Base-by-base conservation (phyloP, 23 red algal genomes). In the Cyanidioschyzon merolae region DNA sequence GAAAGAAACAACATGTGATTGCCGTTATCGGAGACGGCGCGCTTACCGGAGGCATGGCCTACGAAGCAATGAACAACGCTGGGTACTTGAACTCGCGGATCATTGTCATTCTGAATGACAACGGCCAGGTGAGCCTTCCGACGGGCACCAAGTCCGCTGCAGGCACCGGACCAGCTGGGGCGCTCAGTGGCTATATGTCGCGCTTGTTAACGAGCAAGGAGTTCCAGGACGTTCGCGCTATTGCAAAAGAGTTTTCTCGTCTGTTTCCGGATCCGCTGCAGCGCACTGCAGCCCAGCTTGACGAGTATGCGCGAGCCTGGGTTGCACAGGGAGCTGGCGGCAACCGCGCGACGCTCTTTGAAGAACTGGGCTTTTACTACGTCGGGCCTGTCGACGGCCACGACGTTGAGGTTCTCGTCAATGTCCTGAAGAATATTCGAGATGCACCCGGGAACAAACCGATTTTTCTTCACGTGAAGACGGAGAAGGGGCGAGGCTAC, bases 281-380 rank as follows among this genome's bases (percentile, higher is more conserved):
- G 76, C 80, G 84, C 67, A 80, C 84, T 29, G 92, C 92, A 25
- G 92, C 92, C 12, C 85, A 96, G 81, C 79, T 91, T 2, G 92
- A 96, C 75, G 92, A 96, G 76, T 88, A 88, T 37, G 83, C 86
- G 1, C 77, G 92, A 24, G 87, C 83, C 40, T 75, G 90, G 50
- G 41, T 96, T 18, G 74, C 82, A 39, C 86, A 82, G 37, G 90
- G 90, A 2, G 45, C 32, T 0, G 80, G 80, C 27, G 90, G 85
- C 29, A 71, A 71, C 30, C 63, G 63, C n/a, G 76, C 31, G 34
- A 96, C 92, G 3, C 78, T 96, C 17, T 96, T 96, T 50, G 92
- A 96, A 85, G 83, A 96, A 79, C 87, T 96, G 3, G 92, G 92
- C 26, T 96, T 96, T 59, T 96, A 90, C 75, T 96, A 96, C 68